Conservation (phyloP, 148 eudicot species). For the Vaccinium corymbosum region DNA sequence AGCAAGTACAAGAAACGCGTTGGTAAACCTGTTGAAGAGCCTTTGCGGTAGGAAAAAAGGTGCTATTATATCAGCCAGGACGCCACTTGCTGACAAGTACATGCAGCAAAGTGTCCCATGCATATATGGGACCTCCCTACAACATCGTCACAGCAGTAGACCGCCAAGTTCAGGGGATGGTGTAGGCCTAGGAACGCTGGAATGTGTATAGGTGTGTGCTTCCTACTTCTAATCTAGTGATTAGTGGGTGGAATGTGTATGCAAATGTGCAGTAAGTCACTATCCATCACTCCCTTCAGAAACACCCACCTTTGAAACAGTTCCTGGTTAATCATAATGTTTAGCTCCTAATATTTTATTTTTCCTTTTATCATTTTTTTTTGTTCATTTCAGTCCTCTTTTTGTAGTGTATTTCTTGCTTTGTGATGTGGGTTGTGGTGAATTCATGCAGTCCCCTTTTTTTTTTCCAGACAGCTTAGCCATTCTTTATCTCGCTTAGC, state of each 20-base stretch:
- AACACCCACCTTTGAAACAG: constrained; percentile 16
- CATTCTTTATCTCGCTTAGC: not conserved
- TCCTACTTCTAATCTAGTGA: not conserved
- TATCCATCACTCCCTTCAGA: constrained; percentile 7
- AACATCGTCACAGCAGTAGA: not conserved
- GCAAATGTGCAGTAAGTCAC: constrained; percentile 4
- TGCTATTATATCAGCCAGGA: not conserved
- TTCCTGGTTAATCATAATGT: not conserved
- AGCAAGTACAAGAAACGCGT: constrained; percentile 38
- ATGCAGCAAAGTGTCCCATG: not conserved
- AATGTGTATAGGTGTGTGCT: not conserved
- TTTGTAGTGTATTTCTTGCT: not conserved
- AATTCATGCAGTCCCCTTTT: not conserved
- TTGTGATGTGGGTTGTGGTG: not conserved
- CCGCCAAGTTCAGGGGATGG: not conserved
- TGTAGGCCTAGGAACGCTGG: not conserved
- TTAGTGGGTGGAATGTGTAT: not conserved
- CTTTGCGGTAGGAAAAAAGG: not conserved
- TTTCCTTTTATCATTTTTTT: not conserved
- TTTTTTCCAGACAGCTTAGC: not conserved
- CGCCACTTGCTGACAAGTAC: not conserved
- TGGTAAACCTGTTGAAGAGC: constrained; percentile 18
- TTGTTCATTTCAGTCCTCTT: not conserved
- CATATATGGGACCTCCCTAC: not conserved
- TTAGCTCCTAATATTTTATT: not conserved